Percentiles rank a stretch among this genome's conserved stretches.
Evolutionary conservation across 2,329 filamentous ascomycete species (phyloP).

Genomic region (Fusarium tanahbumbuense): DNA sequence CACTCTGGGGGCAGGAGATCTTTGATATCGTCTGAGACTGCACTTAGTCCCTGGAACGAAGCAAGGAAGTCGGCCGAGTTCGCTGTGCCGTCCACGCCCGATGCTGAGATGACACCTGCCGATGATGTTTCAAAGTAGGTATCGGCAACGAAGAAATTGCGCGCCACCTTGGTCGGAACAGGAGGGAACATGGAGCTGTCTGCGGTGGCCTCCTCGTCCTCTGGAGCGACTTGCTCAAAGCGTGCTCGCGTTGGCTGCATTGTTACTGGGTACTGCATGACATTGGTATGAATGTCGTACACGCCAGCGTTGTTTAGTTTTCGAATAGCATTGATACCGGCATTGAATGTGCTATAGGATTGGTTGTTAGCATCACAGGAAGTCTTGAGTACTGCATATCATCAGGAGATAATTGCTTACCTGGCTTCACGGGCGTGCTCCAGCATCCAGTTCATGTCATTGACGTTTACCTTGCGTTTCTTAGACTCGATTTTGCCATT

Average conservation of each 20-base stretch:
- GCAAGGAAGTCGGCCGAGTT: slow-evolving; percentile 61
- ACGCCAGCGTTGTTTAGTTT: slow-evolving; percentile 77
- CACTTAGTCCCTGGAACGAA: slow-evolving; percentile 70
- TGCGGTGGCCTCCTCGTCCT: slow-evolving; percentile 49
- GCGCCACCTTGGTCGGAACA: slow-evolving; percentile 61
- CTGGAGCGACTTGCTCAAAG: slow-evolving; percentile 76
- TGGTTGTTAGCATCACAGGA: slow-evolving; percentile 17
- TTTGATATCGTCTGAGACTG: slow-evolving; percentile 72
- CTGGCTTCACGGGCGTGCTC: slow-evolving; percentile 93
- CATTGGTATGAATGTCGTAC: slow-evolving; percentile 95
- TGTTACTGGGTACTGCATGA: slow-evolving; percentile 84
- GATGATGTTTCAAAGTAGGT: slow-evolving; percentile 64
- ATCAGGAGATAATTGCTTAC: slow-evolving; percentile 59
- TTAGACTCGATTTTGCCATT: slow-evolving; percentile 83
- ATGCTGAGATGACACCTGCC: slow-evolving; percentile 57
- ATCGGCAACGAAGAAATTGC: slow-evolving; percentile 69
- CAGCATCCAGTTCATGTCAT: slow-evolving; percentile 94
- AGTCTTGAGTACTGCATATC: not conserved
- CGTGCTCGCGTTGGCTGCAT: slow-evolving; percentile 91
- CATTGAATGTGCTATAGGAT: slow-evolving; percentile 81
- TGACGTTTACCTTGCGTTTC: slow-evolving; percentile 87
- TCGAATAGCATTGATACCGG: slow-evolving; percentile 75
- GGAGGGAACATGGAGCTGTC: slow-evolving; percentile 58
- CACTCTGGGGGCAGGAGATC: slow-evolving; percentile 77
- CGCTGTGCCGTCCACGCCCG: slow-evolving; percentile 57